Base-by-base conservation (phyloP, 1,284 basidiomycete genomes). In the Chalciporus sp. region DNA sequence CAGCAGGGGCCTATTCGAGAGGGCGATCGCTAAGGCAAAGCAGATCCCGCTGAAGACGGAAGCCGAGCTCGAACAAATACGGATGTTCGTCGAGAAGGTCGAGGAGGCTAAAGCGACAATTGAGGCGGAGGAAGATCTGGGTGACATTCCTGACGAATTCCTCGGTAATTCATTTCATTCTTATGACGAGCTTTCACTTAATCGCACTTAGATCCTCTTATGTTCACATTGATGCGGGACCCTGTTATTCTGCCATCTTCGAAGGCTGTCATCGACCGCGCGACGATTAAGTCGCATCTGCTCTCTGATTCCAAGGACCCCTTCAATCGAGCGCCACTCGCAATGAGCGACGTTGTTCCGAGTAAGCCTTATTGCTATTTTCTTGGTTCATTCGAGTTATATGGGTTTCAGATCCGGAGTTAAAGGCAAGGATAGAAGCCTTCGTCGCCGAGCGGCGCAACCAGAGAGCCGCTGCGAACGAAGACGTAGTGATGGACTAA, bases 61-160 rank as follows among this genome's bases (percentile, higher is more conserved):
- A 29, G 74, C 80, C 17, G 96, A 99, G 70, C 81, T 99, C 16
- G 82, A 86, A 51, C 80, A 84, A 63, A 77, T 98, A 46, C 69
- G 80, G 35, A 65, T 77, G 20, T 93, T 99, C 69, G 86, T 94
- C 5, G 77, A 76, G 41, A 89, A 88, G 65, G 94, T 98, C 1
- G 97, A 99, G 71, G 88, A 87, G 63, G 84, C 86, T 53, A 92
- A 87, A 69, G 80, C 79, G 14, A 81, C 79, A 31, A 78, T 95
- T 54, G 88, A 93, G 60, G 91, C 87, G 12, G 97, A 98, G 66
- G 94, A 95, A 44, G 96, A 99, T 64, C 74, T 95, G 51, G 92
- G 94, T 35, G 96, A 99, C 33, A 77, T 97, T 43, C 97, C 97
- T 0, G 97, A 99, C 55, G 96, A 99, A 68, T 99, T 90, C 79